Percentiles rank a stretch among this genome's conserved stretches.
Evolutionary conservation across 495 filamentous ascomycete species (phyloP).

Genomic region (Aspergillus incahuasiensis): DNA sequence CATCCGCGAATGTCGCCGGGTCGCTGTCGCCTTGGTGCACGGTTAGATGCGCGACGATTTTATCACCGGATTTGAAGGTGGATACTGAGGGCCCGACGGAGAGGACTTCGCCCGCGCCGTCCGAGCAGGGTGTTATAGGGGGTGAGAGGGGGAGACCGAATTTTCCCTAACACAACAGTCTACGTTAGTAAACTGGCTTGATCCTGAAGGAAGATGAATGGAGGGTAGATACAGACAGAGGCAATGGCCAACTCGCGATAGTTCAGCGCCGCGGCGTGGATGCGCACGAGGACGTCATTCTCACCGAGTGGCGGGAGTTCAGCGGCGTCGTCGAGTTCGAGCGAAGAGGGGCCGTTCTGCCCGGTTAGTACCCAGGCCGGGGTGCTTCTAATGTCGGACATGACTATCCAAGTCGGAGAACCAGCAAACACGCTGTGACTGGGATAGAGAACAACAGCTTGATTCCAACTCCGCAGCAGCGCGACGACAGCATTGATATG

Average conservation of each 20-base stretch:
- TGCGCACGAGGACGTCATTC: constrained; percentile 59
- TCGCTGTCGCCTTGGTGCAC: constrained; percentile 38
- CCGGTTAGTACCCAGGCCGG: constrained; percentile 16
- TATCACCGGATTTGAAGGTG: constrained; percentile 14
- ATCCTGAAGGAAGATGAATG: not conserved
- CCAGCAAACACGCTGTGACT: too few relatives aligned
- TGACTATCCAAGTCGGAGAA: too few relatives aligned
- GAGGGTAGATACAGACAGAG: constrained; percentile 26
- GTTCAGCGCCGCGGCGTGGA: constrained; percentile 65
- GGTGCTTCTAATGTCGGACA: not conserved
- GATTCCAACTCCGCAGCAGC: too few relatives aligned
- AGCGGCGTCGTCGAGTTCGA: constrained; percentile 2
- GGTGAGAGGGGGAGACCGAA: constrained; percentile 30
- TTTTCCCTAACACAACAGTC: not conserved
- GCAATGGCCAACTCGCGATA: constrained; percentile 68
- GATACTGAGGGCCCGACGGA: constrained; percentile 26
- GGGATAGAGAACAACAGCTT: too few relatives aligned
- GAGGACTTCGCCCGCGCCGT: constrained; percentile 63
- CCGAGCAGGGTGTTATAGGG: constrained; percentile 57
- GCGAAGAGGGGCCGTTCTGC: constrained; percentile 10
- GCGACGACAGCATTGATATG: too few relatives aligned
- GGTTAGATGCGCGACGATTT: constrained; percentile 14
- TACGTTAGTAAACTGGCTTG: not conserved
- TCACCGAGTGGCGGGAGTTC: constrained; percentile 38
- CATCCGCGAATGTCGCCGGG: constrained; percentile 36